Base-by-base conservation (phyloP, 176 grass and related monocot genomes). In the Aegilops umbellulata region DNA sequence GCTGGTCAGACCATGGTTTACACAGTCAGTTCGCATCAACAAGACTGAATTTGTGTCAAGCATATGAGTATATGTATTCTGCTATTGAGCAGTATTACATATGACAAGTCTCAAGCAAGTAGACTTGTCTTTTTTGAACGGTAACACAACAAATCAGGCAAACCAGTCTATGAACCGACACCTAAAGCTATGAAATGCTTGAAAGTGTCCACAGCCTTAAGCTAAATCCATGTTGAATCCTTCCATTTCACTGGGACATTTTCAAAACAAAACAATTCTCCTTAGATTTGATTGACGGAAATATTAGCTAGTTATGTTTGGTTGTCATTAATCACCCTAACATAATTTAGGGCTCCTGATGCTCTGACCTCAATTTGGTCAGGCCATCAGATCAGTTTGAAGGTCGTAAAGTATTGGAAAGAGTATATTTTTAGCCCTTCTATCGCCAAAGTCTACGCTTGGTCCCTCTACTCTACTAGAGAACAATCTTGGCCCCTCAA, bases 361-460 rank as follows among this genome's bases (percentile, higher is more conserved):
- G 31, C 66, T 69, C 11, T 17, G 14, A 17, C 27, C 34, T 67
- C 30, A 29, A 15, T 23, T 86, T 24, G 22, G 47, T 32, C 60
- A 26, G 47, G 22, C 13, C 46, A 79, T 79, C 14, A 3, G 7
- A 71, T 69, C 47, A 70, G 38, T 47, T 47, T 76, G 34, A 62
- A 83, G 53, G 16, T 46, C 22, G 26, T 63, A 60, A 72, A 83
- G 35, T 83, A 82, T 72, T 82, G 30, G 29, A 34, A 67, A 65
- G 14, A 65, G n/a, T 62, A 62, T 25, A 20, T 20, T 20, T 55
- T 55, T 55, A 20, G 51, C 51, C 17, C 51, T 19, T 55, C 51
- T 8, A 20, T 20, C 20, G 15, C 51, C 17, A 6, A 55, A 55
- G 51, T 49, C 14, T 49, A 49, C 46, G 46, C 46, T 49, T 49